Conservation (phyloP, 371 early-diverging fungal species). For the Choanephora cucurbitarum region DNA sequence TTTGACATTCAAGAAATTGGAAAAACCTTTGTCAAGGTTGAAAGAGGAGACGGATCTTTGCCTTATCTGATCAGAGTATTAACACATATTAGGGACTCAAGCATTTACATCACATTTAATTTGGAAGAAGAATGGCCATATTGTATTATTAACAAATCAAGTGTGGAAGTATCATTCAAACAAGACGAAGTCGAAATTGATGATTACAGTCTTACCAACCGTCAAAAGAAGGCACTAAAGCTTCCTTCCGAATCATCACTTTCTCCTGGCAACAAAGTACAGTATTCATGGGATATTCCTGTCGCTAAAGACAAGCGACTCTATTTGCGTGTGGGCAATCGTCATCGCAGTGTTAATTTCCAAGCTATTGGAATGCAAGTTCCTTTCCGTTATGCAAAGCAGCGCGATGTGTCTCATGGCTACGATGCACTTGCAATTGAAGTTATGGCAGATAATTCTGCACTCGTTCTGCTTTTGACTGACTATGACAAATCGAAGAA, state of each 20-base stretch:
- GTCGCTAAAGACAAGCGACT: constrained; percentile 70
- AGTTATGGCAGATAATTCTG: constrained; percentile 83
- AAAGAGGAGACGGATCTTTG: constrained; percentile 41
- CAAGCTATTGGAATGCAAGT: constrained; percentile 89
- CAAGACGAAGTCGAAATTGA: constrained; percentile 55
- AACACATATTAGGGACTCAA: constrained; percentile 79
- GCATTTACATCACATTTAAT: constrained; percentile 81
- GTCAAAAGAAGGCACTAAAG: constrained; percentile 32
- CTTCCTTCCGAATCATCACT: constrained; percentile 25
- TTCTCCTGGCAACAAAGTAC: constrained; percentile 44
- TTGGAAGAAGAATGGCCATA: constrained; percentile 90
- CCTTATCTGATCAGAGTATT: constrained; percentile 79
- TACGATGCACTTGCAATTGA: constrained; percentile 72
- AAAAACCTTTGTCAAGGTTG: constrained; percentile 75
- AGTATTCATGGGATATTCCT: constrained; percentile 95
- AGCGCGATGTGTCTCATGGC: constrained; percentile 12
- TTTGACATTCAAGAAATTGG: constrained; percentile 85
- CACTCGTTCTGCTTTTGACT: constrained; percentile 76
- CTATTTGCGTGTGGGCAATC: constrained; percentile 68
- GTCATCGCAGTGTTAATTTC: constrained; percentile 75
- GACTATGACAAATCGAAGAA: constrained; percentile 69
- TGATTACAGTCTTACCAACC: constrained; percentile 36
- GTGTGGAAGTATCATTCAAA: constrained; percentile 71
- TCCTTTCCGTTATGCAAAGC: constrained; percentile 73
- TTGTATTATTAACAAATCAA: constrained; percentile 80